Base-by-base conservation (phyloP, 495 filamentous ascomycete genomes). In the Aspergillus bridgeri region DNA sequence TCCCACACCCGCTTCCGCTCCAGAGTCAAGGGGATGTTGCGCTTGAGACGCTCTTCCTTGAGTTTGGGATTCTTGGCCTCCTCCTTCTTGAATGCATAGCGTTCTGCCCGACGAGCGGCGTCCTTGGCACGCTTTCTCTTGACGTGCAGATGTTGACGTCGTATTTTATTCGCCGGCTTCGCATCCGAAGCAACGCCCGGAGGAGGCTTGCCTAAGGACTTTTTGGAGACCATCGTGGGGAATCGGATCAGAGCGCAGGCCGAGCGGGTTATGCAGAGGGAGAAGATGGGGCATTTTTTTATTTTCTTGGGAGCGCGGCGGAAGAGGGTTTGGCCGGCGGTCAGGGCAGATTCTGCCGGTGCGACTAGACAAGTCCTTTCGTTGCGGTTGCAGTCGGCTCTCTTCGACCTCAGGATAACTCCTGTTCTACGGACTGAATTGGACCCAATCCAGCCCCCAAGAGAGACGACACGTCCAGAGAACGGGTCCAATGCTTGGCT, bases 1-100 rank as follows among this genome's bases (percentile, higher is more conserved):
- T 98, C 94, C 93, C 92, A 98, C 51, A 90, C 84, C 67, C 94
- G 74, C 79, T 96, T 97, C 48, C 85, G 83, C 60, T 98, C 94
- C 21, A 97, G 82, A 3, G 91, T 96, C 42, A 84, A 68, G 2
- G 94, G 91, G 42, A 92, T 78, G 75, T 97, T 98, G 61, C 80
- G 82, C 60, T 79, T 84, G 49, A 90, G 76, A 61, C 94, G 81
- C 53, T 87, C 81, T 53, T 82, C 83, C 51, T 83, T 81, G 50
- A 96, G 70, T 45, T 81, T 78, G n/a, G 94, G 92, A 62, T 97
- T 83, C 69, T 86, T 88, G 61, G 86, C 82, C 72, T 98, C 94
- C 68, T 94, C 88, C 68, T 83, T 87, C 71, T 90, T 91, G 42
- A 89, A 77, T 47, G 79, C 79, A 68, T 91, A 89, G 46, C 91